Base-by-base conservation (phyloP, 2,329 filamentous ascomycete genomes). In the Nemania sp. region DNA sequence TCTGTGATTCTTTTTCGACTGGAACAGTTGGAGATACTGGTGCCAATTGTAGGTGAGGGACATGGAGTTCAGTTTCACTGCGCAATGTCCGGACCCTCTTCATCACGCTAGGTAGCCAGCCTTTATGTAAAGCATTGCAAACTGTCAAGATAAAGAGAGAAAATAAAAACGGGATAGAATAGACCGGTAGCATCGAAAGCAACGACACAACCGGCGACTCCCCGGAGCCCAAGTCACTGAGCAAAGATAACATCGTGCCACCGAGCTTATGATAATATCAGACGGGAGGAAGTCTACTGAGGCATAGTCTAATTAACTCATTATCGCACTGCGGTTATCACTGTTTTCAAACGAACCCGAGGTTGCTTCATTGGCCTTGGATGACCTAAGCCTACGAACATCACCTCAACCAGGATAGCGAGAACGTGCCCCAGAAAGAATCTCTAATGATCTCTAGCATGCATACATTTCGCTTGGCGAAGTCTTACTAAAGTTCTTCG, bases 161-260 rank as follows among this genome's bases (percentile, higher is more conserved):
- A 53, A 58, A 53, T 32, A 64, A 27, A 15, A 52, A 24, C 8
- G 62, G 35, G 13, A 47, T 18, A 7, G n/a, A 43, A 20, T 64
- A 64, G 22, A 45, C 8, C 45, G 62, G 38, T 18, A 58, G 35
- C 38, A 32, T 53, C 24, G 53, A 58, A 7, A 58, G 32, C 3
- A 7, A 53, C 35, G 54, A 64, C 24, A 22, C 45, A 10, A 64
- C 10, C 18, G 24, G 62, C 45, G 24, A 58, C 29, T 57, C 45
- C 53, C n/a, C 32, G 20, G 24, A 43, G n/a, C 32, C 54, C 6
- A 58, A 32, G 26, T 26, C 45, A 45, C 54, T 35, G 15, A 58
- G 45, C 35, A 58, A 64, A 41, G 62, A 64, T 4, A 52, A 58
- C 53, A 64, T 64, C 58, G 22, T 64, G 62, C 45, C 26, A 3